A percentile compares a stretch with the other conserved stretches of the same genome.
Conservation (phyloP, 139 green algal species). For the Chlorella sp. region DNA sequence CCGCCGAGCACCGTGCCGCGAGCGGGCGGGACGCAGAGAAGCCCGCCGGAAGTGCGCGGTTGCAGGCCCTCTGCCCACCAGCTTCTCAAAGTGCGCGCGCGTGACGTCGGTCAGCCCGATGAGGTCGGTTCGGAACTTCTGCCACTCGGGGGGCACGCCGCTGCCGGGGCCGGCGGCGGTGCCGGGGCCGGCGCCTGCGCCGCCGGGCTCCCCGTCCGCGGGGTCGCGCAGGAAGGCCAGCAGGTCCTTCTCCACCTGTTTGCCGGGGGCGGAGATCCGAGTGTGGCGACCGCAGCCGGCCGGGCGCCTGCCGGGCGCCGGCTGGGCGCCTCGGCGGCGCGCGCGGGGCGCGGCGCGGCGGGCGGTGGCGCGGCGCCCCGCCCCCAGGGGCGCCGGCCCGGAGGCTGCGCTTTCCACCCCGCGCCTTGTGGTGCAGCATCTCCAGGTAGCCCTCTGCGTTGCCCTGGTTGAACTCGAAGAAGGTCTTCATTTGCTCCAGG, state of each 20-base stretch:
- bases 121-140: conserved; percentile 74
- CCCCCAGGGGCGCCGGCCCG: no score
- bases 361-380: no score
- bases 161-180: background rate
- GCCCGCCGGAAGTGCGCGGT: no score
- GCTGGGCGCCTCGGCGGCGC: no score
- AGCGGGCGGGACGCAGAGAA: no score
- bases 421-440: conserved; percentile 71
- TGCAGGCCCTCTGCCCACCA: no score
- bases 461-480: conserved; percentile 95
- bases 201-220: background rate
- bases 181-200: background rate
- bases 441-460: conserved; percentile 85
- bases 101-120: conserved; percentile 92
- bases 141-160: background rate
- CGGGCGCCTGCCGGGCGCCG: no score
- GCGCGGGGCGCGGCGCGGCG: no score
- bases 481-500: conserved; percentile 56
- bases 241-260: conserved; percentile 73
- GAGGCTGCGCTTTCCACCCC: no score
- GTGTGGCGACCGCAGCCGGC: no score
- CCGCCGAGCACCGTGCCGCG: no score
- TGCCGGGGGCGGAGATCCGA: no score
- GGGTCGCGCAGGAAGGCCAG: conserved; percentile 33
- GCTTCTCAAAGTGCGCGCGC: conserved; percentile 84